Percentiles rank a stretch among this genome's conserved stretches.
These are phyloP conservation scores for Ceratocystis papillata DNA, from an alignment of 2,329 filamentous ascomycete species.

Conservation along the genomic window DNA sequence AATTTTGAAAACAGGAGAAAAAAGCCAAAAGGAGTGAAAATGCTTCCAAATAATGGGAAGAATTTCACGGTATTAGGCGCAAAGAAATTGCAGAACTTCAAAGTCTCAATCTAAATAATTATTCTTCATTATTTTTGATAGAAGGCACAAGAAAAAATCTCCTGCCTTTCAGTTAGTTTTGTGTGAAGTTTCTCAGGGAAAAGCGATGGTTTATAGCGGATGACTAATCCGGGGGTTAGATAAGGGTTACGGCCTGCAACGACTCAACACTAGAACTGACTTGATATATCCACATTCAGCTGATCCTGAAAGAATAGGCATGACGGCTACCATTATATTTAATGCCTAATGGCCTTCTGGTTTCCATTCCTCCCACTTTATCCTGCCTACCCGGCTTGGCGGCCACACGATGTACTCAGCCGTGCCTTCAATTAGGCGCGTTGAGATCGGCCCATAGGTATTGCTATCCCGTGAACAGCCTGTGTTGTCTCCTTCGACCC, in stretches of 20 bases:
- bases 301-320: background rate
- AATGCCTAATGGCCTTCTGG: background rate
- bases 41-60: too few species aligned
- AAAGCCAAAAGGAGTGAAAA: background rate
- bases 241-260: background rate
- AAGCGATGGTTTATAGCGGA: background rate
- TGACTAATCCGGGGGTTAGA: background rate
- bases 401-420: constrained; percentile 65
- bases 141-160: background rate
- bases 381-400: constrained; percentile 44
- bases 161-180: background rate
- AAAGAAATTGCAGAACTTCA: too few species aligned
- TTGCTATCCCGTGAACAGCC: constrained; percentile 59
- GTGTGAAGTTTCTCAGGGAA: background rate
- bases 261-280: background rate
- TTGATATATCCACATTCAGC: background rate
- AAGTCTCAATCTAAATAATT: too few species aligned
- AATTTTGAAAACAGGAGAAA: background rate
- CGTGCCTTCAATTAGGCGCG: constrained; percentile 61
- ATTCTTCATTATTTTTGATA: too few species aligned
- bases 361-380: constrained; percentile 29
- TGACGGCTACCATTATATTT: background rate
- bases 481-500: constrained; percentile 77
- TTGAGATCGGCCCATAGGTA: constrained; percentile 73
- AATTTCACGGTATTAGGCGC: too few species aligned